Percentiles rank a stretch among this genome's conserved stretches.
These are phyloP conservation scores for Eucalyptus erythrocorys DNA, from an alignment of 345 rosid genomes.

Conservation along the genomic window DNA sequence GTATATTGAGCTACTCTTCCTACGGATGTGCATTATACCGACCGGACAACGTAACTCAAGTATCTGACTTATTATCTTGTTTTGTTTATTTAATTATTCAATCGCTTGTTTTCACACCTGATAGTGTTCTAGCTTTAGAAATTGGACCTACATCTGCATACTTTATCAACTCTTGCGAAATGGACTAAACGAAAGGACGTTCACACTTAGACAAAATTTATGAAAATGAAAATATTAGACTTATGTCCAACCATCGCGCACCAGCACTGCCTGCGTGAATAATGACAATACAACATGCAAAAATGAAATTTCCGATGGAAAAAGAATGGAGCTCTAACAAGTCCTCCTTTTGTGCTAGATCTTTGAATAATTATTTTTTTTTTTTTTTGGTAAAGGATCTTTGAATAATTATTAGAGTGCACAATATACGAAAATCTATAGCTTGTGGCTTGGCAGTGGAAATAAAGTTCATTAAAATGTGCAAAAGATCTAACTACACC, in stretches of 20 bases:
- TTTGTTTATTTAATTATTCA: not conserved
- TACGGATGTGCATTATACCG: accelerated
- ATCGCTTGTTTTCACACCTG: not conserved
- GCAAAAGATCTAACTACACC: not conserved
- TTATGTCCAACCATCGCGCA: not conserved
- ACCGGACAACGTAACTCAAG: accelerated
- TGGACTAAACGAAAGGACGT: not conserved
- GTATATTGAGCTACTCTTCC: not conserved
- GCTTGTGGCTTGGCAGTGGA: not conserved
- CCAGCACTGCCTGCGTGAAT: not conserved
- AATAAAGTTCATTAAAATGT: not conserved
- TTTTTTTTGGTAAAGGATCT: too few species aligned
- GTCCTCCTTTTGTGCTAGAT: not conserved
- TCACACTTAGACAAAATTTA: not conserved
- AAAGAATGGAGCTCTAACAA: not conserved
- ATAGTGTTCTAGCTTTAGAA: not conserved
- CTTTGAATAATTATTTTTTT: too few species aligned
- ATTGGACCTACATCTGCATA: not conserved
- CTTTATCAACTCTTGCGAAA: not conserved
- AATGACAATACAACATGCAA: not conserved
- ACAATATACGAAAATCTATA: not conserved
- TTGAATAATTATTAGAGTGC: not conserved
- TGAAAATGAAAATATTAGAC: not conserved
- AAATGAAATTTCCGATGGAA: too few species aligned
- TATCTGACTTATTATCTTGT: not conserved